Conservation (phyloP, 2,329 filamentous ascomycete genomes). For the Fusarium domesticum region DNA sequence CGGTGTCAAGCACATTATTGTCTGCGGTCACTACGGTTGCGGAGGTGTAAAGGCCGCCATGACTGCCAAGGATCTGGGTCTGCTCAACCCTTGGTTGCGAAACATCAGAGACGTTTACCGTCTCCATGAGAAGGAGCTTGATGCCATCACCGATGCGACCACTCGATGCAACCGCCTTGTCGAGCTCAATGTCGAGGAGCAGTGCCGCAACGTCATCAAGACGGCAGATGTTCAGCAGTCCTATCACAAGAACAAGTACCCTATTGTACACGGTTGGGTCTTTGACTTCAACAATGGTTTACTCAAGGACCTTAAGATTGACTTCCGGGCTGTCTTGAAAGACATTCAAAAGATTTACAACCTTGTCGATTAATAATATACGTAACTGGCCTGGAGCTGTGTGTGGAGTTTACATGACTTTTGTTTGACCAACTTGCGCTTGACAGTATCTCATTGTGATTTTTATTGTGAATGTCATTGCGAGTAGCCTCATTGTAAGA, state of each 20-base stretch:
- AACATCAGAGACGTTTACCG: conserved; percentile 74
- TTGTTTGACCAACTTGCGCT: too few species aligned
- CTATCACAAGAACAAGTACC: conserved; percentile 60
- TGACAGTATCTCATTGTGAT: neutral
- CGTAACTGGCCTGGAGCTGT: conserved; percentile 6
- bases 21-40: conserved; percentile 77
- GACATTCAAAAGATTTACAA: conserved; percentile 66
- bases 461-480: conserved; percentile 3
- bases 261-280: conserved; percentile 71
- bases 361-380: conserved; percentile 37
- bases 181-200: conserved; percentile 78
- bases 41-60: conserved; percentile 73
- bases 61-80: conserved; percentile 66
- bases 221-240: conserved; percentile 75
- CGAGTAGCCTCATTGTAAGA: too few species aligned
- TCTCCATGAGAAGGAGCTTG: conserved; percentile 67
- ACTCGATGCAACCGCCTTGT: conserved; percentile 68
- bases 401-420: conserved; percentile 10
- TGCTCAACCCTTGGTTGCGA: conserved; percentile 71
- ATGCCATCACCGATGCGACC: conserved; percentile 56
- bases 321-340: conserved; percentile 55
- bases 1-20: conserved; percentile 75
- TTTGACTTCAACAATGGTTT: conserved; percentile 67
- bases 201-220: conserved; percentile 75
- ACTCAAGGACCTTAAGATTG: conserved; percentile 62